phyloP scores from a whole-genome alignment of 305 asterid species.

The Coffea humblotiana region DNA sequence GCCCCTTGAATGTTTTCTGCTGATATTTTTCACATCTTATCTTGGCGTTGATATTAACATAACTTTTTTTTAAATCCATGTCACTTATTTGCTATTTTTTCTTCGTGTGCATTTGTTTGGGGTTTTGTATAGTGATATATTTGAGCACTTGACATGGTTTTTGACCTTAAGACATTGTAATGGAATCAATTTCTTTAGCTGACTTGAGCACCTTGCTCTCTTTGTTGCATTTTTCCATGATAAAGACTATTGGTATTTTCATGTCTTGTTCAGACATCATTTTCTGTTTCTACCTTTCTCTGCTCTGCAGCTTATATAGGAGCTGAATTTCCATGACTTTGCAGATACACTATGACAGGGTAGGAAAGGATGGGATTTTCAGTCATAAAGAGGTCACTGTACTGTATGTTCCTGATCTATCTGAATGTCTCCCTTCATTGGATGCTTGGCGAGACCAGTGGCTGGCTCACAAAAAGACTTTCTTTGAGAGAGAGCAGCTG shows the following conservation, averaged over 20 bases:
- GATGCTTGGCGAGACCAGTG: conserved; percentile 87
- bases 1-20: background rate
- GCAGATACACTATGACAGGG: conserved; percentile 92
- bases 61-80: background rate
- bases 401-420: conserved; percentile 82
- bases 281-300: background rate
- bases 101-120: background rate
- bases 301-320: background rate
- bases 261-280: background rate
- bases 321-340: conserved; percentile 12
- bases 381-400: conserved; percentile 96
- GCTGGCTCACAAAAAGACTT: conserved; percentile 66
- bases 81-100: background rate
- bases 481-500: conserved; percentile 67
- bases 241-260: background rate
- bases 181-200: background rate
- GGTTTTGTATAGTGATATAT: background rate
- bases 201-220: background rate
- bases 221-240: background rate
- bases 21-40: background rate
- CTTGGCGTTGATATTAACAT: background rate
- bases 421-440: conserved; percentile 85
- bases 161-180: background rate
- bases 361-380: conserved; percentile 85
- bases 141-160: background rate